These are phyloP conservation scores for Candida incommunis DNA, from an alignment of 805 yeast species.

Conservation along the genomic window DNA sequence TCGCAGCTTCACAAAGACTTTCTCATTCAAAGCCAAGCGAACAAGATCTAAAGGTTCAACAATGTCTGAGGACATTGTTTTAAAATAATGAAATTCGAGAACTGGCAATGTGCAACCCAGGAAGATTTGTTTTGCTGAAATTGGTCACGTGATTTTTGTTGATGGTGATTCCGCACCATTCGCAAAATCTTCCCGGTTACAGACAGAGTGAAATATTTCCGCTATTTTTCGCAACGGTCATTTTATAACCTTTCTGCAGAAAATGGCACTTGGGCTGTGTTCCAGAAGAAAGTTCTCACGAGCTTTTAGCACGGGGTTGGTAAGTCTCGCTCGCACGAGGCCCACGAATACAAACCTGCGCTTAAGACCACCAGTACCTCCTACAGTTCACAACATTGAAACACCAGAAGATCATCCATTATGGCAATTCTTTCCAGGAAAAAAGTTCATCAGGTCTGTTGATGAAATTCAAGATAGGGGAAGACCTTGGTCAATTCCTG, in stretches of 20 bases:
- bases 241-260: too few relatives aligned
- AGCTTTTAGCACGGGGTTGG: too few relatives aligned
- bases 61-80: conserved; percentile 15
- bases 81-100: too few relatives aligned
- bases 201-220: too few relatives aligned
- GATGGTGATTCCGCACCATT: too few relatives aligned
- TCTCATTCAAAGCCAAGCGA: conserved; percentile 74
- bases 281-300: too few relatives aligned
- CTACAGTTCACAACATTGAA: conserved; percentile 57
- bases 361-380: conserved; percentile 73
- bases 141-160: too few relatives aligned
- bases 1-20: conserved; percentile 74
- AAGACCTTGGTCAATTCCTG: conserved; percentile 78
- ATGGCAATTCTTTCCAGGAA: conserved; percentile 76
- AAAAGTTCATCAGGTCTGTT: conserved; percentile 43
- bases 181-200: too few relatives aligned
- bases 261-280: too few relatives aligned
- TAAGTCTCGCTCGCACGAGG: background rate
- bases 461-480: conserved; percentile 32
- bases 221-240: too few relatives aligned
- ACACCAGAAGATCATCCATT: conserved; percentile 81
- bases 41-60: conserved; percentile 85
- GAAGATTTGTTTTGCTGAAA: too few relatives aligned
- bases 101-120: too few relatives aligned
- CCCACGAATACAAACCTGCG: conserved; percentile 24